Conservation (phyloP, 495 filamentous ascomycete genomes). For the Aspergillus carlsbadensis region DNA sequence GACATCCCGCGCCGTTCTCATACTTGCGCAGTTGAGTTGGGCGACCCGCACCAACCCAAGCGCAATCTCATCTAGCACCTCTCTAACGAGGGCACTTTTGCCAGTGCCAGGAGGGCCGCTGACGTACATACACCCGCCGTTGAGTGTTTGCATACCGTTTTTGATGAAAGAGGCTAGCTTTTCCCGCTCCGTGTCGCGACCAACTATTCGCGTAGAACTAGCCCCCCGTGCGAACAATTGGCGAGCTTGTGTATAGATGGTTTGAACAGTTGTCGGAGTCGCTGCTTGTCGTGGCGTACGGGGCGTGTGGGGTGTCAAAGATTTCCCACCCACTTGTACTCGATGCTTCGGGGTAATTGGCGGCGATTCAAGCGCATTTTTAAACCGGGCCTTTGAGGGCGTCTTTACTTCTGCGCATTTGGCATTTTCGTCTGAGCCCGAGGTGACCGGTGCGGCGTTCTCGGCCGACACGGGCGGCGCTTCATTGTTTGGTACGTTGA, state of each 20-base stretch:
- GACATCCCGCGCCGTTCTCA: slow-evolving; percentile 79
- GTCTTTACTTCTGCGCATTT: slow-evolving; percentile 41
- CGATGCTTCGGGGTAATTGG: slow-evolving; percentile 71
- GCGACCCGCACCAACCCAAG: slow-evolving; percentile 56
- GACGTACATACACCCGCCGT: slow-evolving; percentile 88
- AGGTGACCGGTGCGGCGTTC: slow-evolving; percentile 30
- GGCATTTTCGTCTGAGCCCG: slow-evolving; percentile 33
- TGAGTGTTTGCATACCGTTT: slow-evolving; percentile 54
- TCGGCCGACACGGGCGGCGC: slow-evolving; percentile 31
- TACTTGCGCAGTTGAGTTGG: slow-evolving; percentile 95
- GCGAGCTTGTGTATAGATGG: slow-evolving; percentile 83
- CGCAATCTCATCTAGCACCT: slow-evolving; percentile 64
- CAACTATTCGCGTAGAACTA: slow-evolving; percentile 73
- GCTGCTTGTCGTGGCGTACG: slow-evolving; percentile 50
- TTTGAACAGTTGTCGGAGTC: slow-evolving; percentile 60
- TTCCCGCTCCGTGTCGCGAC: slow-evolving; percentile 74
- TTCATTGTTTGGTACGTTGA: slow-evolving; percentile 28
- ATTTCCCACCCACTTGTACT: slow-evolving; percentile 58
- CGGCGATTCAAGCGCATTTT: slow-evolving; percentile 61
- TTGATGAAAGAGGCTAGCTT: slow-evolving; percentile 70
- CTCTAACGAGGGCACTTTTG: slow-evolving; percentile 88
- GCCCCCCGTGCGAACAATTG: slow-evolving; percentile 80
- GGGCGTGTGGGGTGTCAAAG: slow-evolving; percentile 62
- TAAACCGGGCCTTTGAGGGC: slow-evolving; percentile 66
- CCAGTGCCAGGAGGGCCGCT: slow-evolving; percentile 95